Evolutionary conservation across 78 protist genomes (phyloP), one percentile per base, ranked within the genome.

Genomic region (Dictyostelium purpureum): DNA sequence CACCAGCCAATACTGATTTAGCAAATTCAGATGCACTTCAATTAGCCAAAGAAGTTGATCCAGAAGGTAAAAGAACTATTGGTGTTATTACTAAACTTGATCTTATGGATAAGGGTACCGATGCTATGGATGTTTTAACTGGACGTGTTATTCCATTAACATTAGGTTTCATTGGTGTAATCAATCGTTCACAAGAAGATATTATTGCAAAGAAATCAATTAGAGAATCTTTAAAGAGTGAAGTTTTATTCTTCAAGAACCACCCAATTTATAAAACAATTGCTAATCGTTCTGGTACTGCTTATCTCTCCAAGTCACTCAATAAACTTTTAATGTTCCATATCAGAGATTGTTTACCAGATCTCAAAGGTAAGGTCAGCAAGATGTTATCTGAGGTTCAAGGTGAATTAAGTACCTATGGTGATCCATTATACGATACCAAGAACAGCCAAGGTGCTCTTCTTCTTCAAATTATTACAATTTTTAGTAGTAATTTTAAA

Each of bases 81-180:
- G 99, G 99, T 65, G 99, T 99, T 63, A 51, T 99, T 66, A 99
- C 99, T 26, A 99, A 99, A 95, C 69, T 98, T 12, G 99, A 99
- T 85, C 74, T 99, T 26, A 98, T 98, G 99, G 99, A 98, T 89
- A 80, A 63, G 31, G 99, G 97, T 59, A 99, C 99, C 26, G 96
- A 98, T 81, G 97, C 98, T 4, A 45, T 95, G 76, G 99, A 98
- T n/a, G 87, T 98, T 6, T 93, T 98, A n/a, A 45, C 56, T 11
- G 98, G 98, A 52, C 16, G 57, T 11, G 79, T 95, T 47, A 76
- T 97, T 35, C 95, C 97, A 21, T 87, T 97, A 35, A 74, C 75
- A 35, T 88, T 94, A 45, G 99, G 99, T 14, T 97, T 87, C 56
- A 61, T 98, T 42, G 98, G 96, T 75, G 89, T 94, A 11, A 82